Evolutionary conservation across 2,329 filamentous ascomycete species (phyloP).

Genomic region (Xylaria sp.): DNA sequence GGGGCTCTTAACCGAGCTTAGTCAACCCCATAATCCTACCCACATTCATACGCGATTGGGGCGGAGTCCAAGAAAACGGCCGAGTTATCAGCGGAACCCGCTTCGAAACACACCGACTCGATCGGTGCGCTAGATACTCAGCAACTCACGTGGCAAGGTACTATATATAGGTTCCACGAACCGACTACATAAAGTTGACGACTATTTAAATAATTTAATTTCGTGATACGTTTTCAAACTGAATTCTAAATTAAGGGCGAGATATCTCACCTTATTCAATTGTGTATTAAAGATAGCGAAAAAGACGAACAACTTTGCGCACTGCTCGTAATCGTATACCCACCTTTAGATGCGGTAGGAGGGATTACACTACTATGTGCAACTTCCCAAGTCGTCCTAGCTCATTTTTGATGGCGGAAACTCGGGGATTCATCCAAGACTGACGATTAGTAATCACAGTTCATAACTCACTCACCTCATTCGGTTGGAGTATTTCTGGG

Average conservation of each 20-base stretch:
- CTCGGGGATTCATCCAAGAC: not conserved
- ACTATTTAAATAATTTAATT: not conserved
- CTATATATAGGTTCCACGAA: slow-evolving; percentile 10
- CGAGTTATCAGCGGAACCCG: not conserved
- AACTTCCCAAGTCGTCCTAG: slow-evolving; percentile 1
- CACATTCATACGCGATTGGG: slow-evolving; percentile 1
- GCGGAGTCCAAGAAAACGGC: not conserved
- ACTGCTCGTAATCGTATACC: not conserved
- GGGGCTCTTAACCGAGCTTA: not conserved
- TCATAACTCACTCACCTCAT: not conserved
- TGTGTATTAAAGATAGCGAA: not conserved
- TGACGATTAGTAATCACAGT: not conserved
- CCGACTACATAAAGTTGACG: not conserved
- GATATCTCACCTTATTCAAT: too few relatives aligned
- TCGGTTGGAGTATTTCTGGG: not conserved
- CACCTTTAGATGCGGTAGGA: slow-evolving; percentile 1
- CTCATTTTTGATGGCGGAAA: not conserved
- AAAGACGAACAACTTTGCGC: not conserved
- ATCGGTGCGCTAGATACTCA: not conserved
- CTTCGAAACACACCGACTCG: not conserved
- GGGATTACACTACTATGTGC: not conserved
- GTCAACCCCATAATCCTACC: not conserved
- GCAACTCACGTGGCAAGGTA: slow-evolving; percentile 15
- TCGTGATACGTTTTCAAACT: not conserved
- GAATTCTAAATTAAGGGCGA: not conserved